A percentile compares a stretch with the other conserved stretches of the same genome.
Conservation (phyloP, 768 basidiomycete genomes). For the Mycena epipterygia region DNA sequence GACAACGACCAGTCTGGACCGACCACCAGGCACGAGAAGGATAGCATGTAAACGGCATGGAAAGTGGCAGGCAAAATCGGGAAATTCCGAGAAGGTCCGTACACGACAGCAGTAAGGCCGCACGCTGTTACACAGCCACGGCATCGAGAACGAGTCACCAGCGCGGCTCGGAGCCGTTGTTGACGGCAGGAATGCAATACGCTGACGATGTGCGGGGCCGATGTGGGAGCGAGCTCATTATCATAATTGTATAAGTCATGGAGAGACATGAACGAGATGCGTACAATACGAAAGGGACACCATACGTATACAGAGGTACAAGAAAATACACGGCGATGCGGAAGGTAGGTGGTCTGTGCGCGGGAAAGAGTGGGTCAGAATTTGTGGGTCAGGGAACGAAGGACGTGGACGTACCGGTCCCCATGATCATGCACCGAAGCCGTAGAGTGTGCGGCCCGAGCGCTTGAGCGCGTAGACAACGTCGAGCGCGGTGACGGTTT, state of each 20-base stretch:
- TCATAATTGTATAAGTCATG: conserved; percentile 5
- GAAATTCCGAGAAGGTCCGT: too few relatives aligned
- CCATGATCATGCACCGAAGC: conserved; percentile 75
- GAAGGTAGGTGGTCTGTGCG: conserved; percentile 12
- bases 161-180: too few relatives aligned
- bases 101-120: too few relatives aligned
- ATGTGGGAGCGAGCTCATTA: background rate
- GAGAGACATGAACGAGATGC: conserved; percentile 6
- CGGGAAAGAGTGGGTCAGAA: background rate
- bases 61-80: too few relatives aligned
- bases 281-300: conserved; percentile 12
- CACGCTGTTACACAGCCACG: too few relatives aligned
- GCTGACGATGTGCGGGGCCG: too few relatives aligned
- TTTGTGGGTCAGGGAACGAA: conserved; percentile 16
- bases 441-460: conserved; percentile 90
- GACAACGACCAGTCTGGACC: too few relatives aligned
- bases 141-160: too few relatives aligned
- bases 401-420: too few relatives aligned
- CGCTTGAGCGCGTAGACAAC: conserved; percentile 91
- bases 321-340: conserved; percentile 3
- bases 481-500: conserved; percentile 95
- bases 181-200: too few relatives aligned
- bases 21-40: too few relatives aligned
- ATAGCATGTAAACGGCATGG: too few relatives aligned
- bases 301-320: conserved; percentile 14